Conservation (phyloP, 2,329 filamentous ascomycete species). For the Colletotrichum zoysiae region DNA sequence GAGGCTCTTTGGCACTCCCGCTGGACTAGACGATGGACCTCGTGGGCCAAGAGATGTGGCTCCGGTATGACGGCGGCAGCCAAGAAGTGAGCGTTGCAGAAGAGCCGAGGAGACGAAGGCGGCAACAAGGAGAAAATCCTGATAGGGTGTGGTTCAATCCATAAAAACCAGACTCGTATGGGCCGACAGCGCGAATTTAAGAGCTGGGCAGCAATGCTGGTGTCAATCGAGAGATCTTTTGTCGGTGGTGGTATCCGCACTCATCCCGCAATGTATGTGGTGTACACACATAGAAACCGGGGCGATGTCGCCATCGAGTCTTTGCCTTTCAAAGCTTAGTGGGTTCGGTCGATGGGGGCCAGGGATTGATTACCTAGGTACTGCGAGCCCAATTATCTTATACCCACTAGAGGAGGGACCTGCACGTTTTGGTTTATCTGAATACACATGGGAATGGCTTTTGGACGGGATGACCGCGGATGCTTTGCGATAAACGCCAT, state of each 20-base stretch:
- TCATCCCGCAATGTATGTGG: slow-evolving; percentile 24
- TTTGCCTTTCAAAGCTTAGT: slow-evolving; percentile 43
- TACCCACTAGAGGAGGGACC: slow-evolving; percentile 18
- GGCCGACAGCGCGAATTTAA: slow-evolving; percentile 25
- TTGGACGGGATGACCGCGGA: not conserved
- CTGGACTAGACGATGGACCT: slow-evolving; percentile 38
- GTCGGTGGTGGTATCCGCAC: slow-evolving; percentile 31
- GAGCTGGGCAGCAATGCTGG: slow-evolving; percentile 6
- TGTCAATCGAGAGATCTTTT: slow-evolving; percentile 24
- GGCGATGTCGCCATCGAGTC: slow-evolving; percentile 48
- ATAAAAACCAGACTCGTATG: not conserved
- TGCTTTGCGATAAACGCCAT: slow-evolving; percentile 23
- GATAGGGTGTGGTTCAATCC: slow-evolving; percentile 29
- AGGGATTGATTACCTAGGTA: slow-evolving; percentile 17
- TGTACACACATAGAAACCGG: slow-evolving; percentile 36
- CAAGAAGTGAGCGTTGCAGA: slow-evolving; percentile 36
- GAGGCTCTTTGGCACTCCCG: slow-evolving; percentile 35
- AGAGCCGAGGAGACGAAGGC: slow-evolving; percentile 33
- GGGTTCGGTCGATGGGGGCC: slow-evolving; percentile 25
- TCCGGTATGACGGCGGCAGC: slow-evolving; percentile 36
- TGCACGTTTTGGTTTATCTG: slow-evolving; percentile 17
- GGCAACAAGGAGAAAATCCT: slow-evolving; percentile 24
- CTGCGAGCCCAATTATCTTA: slow-evolving; percentile 32
- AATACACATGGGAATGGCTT: slow-evolving; percentile 16
- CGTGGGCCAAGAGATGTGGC: slow-evolving; percentile 42